phyloP scores from a whole-genome alignment of 2,329 filamentous ascomycete species.

The Sarocladiaceae sp. region DNA sequence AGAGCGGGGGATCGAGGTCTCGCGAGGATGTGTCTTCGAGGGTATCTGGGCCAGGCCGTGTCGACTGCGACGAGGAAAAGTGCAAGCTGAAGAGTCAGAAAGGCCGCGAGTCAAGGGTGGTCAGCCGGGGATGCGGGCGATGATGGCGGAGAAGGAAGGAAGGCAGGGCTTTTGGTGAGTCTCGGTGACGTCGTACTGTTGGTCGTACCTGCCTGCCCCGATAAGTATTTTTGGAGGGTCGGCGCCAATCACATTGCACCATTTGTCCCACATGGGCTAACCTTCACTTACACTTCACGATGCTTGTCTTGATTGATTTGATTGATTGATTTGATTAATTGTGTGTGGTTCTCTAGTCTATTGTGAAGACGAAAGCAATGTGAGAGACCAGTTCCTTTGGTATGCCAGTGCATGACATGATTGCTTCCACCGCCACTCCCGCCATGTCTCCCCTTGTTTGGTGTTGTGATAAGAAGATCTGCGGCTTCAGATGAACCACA shows the following conservation, averaged over 20 bases:
- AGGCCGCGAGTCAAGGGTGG: not conserved
- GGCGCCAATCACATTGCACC: too few species aligned
- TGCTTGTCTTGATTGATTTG: too few species aligned
- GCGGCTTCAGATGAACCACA: slow-evolving; percentile 42
- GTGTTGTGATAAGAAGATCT: not conserved
- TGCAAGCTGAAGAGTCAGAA: not conserved
- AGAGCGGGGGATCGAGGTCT: not conserved
- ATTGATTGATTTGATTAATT: not conserved
- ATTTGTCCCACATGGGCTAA: too few species aligned
- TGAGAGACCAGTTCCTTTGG: too few species aligned
- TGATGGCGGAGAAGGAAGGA: not conserved
- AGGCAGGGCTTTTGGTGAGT: not conserved
- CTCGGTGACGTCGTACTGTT: too few species aligned
- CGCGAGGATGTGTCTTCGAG: not conserved
- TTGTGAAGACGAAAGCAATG: not conserved
- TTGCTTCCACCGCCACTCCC: slow-evolving; percentile 4
- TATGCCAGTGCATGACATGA: not conserved
- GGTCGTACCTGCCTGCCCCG: too few species aligned
- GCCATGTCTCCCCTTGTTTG: not conserved
- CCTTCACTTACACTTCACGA: too few species aligned
- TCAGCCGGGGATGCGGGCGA: not conserved
- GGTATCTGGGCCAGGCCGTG: too few species aligned
- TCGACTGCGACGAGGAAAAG: not conserved
- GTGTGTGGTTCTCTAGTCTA: not conserved
- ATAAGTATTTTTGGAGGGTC: too few species aligned